Evolutionary conservation across 306 rosid genomes (phyloP), one percentile per base, ranked within the genome.

Genomic region (Trifolium repens): DNA sequence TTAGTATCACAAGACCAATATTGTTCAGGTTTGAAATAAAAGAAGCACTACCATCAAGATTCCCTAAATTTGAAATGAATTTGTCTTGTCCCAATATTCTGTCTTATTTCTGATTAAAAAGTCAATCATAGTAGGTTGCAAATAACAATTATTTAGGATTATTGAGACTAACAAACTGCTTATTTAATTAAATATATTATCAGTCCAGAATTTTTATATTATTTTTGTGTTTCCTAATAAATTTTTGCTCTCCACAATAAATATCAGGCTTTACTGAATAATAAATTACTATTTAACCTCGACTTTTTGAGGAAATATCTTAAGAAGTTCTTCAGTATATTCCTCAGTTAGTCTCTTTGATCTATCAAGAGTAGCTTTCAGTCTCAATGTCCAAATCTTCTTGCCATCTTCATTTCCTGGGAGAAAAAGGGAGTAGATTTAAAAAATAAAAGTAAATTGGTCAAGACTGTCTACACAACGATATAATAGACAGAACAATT

Each of bases 311-410:
- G 97, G 96, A 84, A 94, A 92, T 88, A 94, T 86, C 84, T 90
- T 87, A 80, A 94, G 92, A 86, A 94, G 96, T 53, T 89, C 89
- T 90, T 94, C 99, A 14, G 97, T 87, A 76, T 94, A 94, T 81
- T 90, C 96, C 88, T 94, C 97, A 10, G 97, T 94, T 64, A 94
- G 88, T 87, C 99, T 89, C 80, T 93, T 90, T 32, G 96, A 86
- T 83, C 99, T 89, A 80, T 94, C 99, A 74, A 94, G 97, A 70
- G 97, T 92, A 74, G 96, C 93, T 85, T 94, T 94, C 64, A 89
- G 93, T 86, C 96, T 88, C 85, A 92, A 84, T 50, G 93, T 84
- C 99, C 97, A 94, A 71, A 92, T 84, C 42, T 43, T 92, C 85
- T 81, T 89, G 44, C 99, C 99, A 89, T 92, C 99, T 85, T 94